Base-by-base conservation (phyloP, 306 rosid genomes). In the Fragaria ananassa region DNA sequence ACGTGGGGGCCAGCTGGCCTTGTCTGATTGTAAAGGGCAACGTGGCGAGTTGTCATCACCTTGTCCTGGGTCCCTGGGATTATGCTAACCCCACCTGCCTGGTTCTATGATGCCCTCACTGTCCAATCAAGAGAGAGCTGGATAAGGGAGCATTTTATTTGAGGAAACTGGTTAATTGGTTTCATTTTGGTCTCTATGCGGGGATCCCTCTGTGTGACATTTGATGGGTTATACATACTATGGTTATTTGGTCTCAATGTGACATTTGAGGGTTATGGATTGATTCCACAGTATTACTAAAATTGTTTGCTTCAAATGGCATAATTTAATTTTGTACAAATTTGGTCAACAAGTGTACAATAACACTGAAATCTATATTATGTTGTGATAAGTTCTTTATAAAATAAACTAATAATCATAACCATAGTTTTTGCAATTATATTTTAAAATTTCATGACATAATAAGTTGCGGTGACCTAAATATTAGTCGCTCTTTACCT, bases 21-120 rank as follows among this genome's bases (percentile, higher is more conserved):
- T 35, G 71, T 65, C 81, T 23, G 47, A 54, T 81, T 73, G 71
- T 67, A n/a, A 72, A 23, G 1, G 39, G 60, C 78, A 50, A 79
- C 82, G 80, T 72, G 83, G 83, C 35, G 3, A 47, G 34, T 54
- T 62, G 72, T 79, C 81, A 70, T 61, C 69, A 10, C 34, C 47
- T 42, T 56, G 44, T 65, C 66, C 34, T 34, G 68, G 41, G 66
- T 8, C 50, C 23, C 14, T 0, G 0, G 34, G 63, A 11, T 5
- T 18, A 0, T 78, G 13, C 78, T 74, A 62, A 0, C 8, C 18
- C 53, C 19, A 62, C 72, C 3, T 0, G 1, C 29, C 7, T 49
- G 39, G 29, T 44, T 17, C 11, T 1, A 2, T 35, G 10, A 13
- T 1, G 15, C 71, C 47, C 61, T 65, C 51, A 63, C 60, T 1